phyloP scores from a whole-genome alignment of 2,329 filamentous ascomycete species.

The Diaporthe ilicicola region DNA sequence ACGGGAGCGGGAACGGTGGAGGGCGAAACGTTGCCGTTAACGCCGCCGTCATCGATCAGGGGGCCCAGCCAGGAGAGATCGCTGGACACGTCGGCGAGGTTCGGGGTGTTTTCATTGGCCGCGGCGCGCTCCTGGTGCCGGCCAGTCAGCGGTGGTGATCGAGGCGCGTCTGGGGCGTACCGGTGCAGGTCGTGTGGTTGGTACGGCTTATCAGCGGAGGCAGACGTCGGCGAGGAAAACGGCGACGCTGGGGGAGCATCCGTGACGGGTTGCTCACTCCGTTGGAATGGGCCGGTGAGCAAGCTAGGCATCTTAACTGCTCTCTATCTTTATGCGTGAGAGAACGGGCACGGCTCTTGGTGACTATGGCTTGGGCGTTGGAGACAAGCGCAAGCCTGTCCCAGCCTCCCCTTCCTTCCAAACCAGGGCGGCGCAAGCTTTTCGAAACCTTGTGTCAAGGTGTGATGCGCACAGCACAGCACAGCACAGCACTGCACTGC shows the following conservation, averaged over 20 bases:
- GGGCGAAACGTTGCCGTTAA: constrained; percentile 23
- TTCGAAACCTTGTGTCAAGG: constrained; percentile 4
- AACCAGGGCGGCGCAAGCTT: constrained; percentile 9
- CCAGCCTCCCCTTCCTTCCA: constrained; percentile 14
- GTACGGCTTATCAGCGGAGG: not conserved
- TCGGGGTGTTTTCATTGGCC: constrained; percentile 40
- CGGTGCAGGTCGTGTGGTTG: not conserved
- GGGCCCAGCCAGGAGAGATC: constrained; percentile 50
- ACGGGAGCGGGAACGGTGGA: constrained; percentile 18
- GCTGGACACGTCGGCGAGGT: constrained; percentile 52
- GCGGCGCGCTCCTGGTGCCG: constrained; percentile 16
- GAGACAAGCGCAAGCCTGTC: constrained; percentile 17
- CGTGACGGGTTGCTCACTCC: not conserved
- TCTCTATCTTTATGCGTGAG: not conserved
- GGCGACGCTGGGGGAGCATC: not conserved
- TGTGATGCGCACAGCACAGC: not conserved
- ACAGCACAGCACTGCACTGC: no score
- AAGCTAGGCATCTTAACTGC: constrained; percentile 10
- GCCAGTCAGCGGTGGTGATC: constrained; percentile 21
- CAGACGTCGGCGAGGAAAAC: not conserved
- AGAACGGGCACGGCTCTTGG: constrained; percentile 7
- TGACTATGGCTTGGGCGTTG: constrained; percentile 5
- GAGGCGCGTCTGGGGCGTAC: constrained; percentile 1
- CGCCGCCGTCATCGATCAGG: constrained; percentile 35
- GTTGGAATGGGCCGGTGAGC: constrained; percentile 9